A percentile compares a stretch with the other conserved stretches of the same genome.
Evolutionary conservation across 2,329 filamentous ascomycete genomes (phyloP).

Genomic region (Lasiodiplodia sp.): DNA sequence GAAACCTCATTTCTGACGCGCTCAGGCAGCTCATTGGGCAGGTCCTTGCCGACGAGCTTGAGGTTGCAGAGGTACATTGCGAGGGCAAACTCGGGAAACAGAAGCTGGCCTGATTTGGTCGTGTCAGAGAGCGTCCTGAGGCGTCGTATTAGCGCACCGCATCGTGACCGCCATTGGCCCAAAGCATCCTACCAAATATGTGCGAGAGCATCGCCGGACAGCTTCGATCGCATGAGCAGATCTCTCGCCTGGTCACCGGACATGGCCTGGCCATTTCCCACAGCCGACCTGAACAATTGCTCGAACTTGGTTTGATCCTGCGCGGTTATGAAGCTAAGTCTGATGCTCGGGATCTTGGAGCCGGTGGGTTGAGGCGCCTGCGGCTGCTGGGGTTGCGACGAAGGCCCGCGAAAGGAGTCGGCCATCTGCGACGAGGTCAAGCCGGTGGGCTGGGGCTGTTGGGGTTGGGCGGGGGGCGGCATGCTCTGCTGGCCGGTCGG

Average conservation of each 20-base stretch:
- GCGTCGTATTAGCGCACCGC: slow-evolving; percentile 33
- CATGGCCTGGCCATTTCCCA: slow-evolving; percentile 82
- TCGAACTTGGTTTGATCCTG: slow-evolving; percentile 97
- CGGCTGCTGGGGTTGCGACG: slow-evolving; percentile 44
- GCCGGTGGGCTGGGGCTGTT: slow-evolving; percentile 62
- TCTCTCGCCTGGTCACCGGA: slow-evolving; percentile 92
- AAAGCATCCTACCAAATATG: slow-evolving; percentile 78
- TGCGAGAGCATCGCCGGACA: slow-evolving; percentile 85
- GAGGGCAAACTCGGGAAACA: slow-evolving; percentile 96
- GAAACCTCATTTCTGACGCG: slow-evolving; percentile 95
- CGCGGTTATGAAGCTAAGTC: slow-evolving; percentile 94
- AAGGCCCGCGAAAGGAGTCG: slow-evolving; percentile 62
- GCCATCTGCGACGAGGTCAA: slow-evolving; percentile 71
- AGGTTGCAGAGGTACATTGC: slow-evolving; percentile 99
- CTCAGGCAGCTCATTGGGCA: slow-evolving; percentile 80
- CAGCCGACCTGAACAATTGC: slow-evolving; percentile 94
- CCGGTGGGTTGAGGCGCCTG: slow-evolving; percentile 64
- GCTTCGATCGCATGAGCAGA: slow-evolving; percentile 83
- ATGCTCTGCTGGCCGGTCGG: slow-evolving; percentile 58
- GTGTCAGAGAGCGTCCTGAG: slow-evolving; percentile 88
- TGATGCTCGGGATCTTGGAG: slow-evolving; percentile 89
- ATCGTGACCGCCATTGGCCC: background rate
- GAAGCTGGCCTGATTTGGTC: slow-evolving; percentile 91
- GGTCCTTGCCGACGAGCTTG: slow-evolving; percentile 82
- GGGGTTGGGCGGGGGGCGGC: slow-evolving; percentile 51